Evolutionary conservation across 331 rosid species (phyloP), one percentile per base, ranked within the genome.

Genomic region (Cydonia oblonga): DNA sequence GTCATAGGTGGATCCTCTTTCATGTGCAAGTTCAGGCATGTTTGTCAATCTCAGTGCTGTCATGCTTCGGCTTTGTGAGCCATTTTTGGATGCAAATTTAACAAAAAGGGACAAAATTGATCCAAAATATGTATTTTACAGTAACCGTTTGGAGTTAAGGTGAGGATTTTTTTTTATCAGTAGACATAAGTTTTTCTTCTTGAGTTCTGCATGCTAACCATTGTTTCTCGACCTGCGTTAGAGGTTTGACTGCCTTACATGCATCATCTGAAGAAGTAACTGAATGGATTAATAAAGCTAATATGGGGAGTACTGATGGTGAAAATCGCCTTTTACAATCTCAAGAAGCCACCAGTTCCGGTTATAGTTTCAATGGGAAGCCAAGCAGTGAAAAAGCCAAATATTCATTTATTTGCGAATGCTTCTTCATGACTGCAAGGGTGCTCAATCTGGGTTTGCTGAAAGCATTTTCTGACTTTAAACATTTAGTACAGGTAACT

Each of bases 1-100:
- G 20, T 40, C 67, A 56, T 82, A 95, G 99, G 99, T 89, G 76
- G 99, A 95, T 77, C 93, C 87, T 76, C 75, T 89, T 70, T 81
- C 97, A 57, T 88, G 90, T 87, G 99, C 99, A 72, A 95, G 99
- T 87, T 95, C 99, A 51, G 99, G 99, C 89, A 95, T 88, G 90
- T 95, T 95, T 84, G 96, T 95, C 62, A 95, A 83, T 89, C 96
- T 95, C 64, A 89, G 99, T 84, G 90, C 96, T 66, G 97, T 95
- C 62, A 91, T 95, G 99, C 90, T 95, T 75, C 88, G 87, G 52
- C 93, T 95, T 40, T 95, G 97, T 40, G 99, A 95, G 71, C 99
- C 99, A 20, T 95, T 95, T 84, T 76, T 95, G 51, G 97, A 95
- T 81, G 93, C 90, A 75, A 95, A 78, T 78, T 75, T 89, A 79